Evolutionary conservation across 2,329 filamentous ascomycete species (phyloP).

Genomic region (Venturia pyrina): DNA sequence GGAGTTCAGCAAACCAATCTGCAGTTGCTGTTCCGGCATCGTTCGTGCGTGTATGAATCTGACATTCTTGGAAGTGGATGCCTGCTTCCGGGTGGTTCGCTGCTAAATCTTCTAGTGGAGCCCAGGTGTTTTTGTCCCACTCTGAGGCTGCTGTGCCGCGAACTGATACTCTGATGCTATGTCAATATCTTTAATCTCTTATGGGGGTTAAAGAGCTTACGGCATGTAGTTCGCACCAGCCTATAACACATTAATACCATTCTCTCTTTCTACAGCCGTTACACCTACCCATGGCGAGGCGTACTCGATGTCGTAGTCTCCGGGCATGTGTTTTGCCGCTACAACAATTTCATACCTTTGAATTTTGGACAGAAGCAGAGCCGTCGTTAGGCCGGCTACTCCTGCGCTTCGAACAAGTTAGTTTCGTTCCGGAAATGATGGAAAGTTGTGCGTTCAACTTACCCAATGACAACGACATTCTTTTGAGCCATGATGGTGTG

Average conservation of each 20-base stretch:
- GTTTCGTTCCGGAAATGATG: neutral
- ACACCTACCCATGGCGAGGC: constrained; percentile 75
- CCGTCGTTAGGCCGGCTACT: constrained; percentile 56
- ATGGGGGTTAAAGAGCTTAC: neutral
- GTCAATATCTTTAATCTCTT: neutral
- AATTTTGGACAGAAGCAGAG: constrained; percentile 50
- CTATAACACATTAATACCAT: neutral
- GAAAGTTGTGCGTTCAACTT: neutral
- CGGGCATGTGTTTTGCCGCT: constrained; percentile 81
- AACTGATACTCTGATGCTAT: constrained; percentile 16
- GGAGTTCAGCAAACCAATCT: constrained; percentile 57
- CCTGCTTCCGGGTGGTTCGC: constrained; percentile 65
- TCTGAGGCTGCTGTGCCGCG: constrained; percentile 28
- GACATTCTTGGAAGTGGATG: constrained; percentile 61
- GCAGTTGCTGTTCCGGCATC: constrained; percentile 45
- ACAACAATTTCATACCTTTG: constrained; percentile 53
- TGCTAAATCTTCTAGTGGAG: constrained; percentile 32
- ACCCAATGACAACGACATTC: constrained; percentile 11
- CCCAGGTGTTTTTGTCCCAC: constrained; percentile 36
- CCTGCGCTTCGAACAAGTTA: constrained; percentile 41
- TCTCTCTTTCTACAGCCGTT: neutral
- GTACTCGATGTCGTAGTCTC: constrained; percentile 87
- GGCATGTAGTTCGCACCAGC: constrained; percentile 9
- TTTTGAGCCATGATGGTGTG: constrained; percentile 6
- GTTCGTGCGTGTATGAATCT: constrained; percentile 52